Conservation (phyloP, 257 asterid genomes). For the Solanum etuberosum region DNA sequence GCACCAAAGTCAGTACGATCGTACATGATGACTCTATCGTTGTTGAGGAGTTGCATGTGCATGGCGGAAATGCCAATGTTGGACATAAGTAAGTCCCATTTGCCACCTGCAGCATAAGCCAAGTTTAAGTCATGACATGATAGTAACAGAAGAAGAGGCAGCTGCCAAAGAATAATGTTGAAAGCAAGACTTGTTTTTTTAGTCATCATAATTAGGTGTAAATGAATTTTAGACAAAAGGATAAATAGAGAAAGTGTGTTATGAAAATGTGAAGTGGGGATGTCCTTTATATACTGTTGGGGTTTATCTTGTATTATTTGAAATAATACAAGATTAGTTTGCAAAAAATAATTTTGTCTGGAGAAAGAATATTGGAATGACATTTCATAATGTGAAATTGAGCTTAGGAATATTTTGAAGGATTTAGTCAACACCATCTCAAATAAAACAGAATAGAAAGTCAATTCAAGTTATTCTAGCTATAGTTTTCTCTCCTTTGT, state of each 20-base stretch:
- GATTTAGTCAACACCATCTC: background rate
- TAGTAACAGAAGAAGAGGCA: background rate
- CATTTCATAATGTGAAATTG: background rate
- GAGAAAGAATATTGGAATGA: background rate
- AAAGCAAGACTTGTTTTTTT: background rate
- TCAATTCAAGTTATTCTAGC: background rate
- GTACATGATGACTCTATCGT: slow-evolving; percentile 32
- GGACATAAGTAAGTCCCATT: slow-evolving; percentile 24
- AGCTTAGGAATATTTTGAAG: background rate
- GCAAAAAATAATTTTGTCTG: background rate
- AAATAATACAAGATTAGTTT: background rate
- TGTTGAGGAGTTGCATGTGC: slow-evolving; percentile 55
- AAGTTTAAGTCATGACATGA: background rate
- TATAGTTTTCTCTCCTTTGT: background rate
- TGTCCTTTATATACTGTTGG: background rate
- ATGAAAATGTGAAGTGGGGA: background rate
- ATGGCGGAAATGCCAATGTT: slow-evolving; percentile 37
- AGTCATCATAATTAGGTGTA: background rate
- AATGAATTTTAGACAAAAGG: background rate
- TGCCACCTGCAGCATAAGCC: slow-evolving; percentile 16
- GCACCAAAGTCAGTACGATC: slow-evolving; percentile 41
- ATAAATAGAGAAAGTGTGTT: background rate
- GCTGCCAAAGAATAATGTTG: slow-evolving; percentile 3
- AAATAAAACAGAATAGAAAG: background rate
- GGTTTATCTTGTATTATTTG: background rate